Evolutionary conservation across 768 basidiomycete species (phyloP), one percentile per base, ranked within the genome.

Genomic region (Lyophyllum decastes): DNA sequence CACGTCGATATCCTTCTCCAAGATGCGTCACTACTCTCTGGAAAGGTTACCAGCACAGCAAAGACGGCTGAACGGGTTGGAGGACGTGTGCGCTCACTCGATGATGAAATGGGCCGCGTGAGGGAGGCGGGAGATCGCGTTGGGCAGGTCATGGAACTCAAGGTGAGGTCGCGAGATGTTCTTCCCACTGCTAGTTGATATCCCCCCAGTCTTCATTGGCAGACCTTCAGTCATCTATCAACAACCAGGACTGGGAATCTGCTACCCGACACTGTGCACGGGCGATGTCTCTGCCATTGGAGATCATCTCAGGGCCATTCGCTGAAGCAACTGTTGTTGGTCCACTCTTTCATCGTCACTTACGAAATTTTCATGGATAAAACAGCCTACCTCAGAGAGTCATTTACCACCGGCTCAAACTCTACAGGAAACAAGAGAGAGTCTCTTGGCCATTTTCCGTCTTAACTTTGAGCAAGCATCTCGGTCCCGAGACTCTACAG

Each of bases 61-160:
- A 77, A 83, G 61, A 95, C 89, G 11, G 92, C 90, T 11, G 87
- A 95, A 65, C 80, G 95, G 48, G 91, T 99, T 8, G 94, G 95
- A n/a, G 90, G 93, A 30, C 88, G 89, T 49, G 97, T 99, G 22
- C 81, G 90, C 26, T 80, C 84, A 5, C 80, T 99, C 44, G 97
- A 99, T 69, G 89, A 94, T 68, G 94, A 98, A 76, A 95, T 98
- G 87, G 80, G 86, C 17, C 81, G 94, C 54, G 91, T 99, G 17
- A 82, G 88, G 19, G 91, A 94, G 70, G 92, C 95, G 14, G 86
- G 84, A n/a, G 97, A 98, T 57, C 84, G 92, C 50, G 92, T 98
- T 10, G 88, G 86, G 4, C 92, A 94, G 68, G 93, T 98, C 40
- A 90, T 97, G 78, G 97, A 98, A 59, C 84, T 99, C 63, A 98